Evolutionary conservation across 768 basidiomycete genomes (phyloP), one percentile per base, ranked within the genome.

Genomic region (Flagelloscypha sp.): DNA sequence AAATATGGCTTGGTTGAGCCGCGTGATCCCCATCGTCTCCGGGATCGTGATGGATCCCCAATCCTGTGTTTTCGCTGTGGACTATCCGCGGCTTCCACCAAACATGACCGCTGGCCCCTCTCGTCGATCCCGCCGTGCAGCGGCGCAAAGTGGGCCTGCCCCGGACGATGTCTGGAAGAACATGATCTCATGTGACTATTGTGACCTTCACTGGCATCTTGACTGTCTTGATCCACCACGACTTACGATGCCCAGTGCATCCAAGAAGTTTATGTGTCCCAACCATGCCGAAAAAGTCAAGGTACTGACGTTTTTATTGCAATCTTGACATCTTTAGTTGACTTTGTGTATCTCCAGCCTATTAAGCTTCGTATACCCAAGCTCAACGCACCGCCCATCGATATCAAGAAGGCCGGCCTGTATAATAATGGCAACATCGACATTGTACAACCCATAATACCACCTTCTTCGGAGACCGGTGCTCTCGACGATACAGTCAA

Each of bases 191-290:
- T 99, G 95, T 56, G 95, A 99, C 59, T 87, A 90, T 52, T 99
- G 95, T 59, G 72, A 70, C 42, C 72, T 94, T 29, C 86, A 93
- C 55, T 99, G 94, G 86, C 95, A 99, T 53, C 73, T 97, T 37
- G 95, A 98, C 55, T 99, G 95, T 48, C 66, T 98, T 19, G 83
- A 88, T 48, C 95, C 94, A 11, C 95, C 95, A 6, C 62, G 94
- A 40, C 65, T 82, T 16, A 70, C 70, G 25, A 80, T 98, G 73
- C 95, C 95, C 3, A 71, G 83, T 9, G 76, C 82, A 39, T 77
- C 76, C 46, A 85, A 80, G 66, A 95, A 93, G 56, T 99, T 94
- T 93, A 95, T 94, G 92, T 99, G 95, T 57, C 95, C 95, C 6
- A 89, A 94, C 50, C 95, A 99, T 53, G 80, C 78, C n/a, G 92